Percentiles rank a stretch among this genome's conserved stretches.
Conservation (phyloP, 768 basidiomycete species). For the Sarcodon aspratus region DNA sequence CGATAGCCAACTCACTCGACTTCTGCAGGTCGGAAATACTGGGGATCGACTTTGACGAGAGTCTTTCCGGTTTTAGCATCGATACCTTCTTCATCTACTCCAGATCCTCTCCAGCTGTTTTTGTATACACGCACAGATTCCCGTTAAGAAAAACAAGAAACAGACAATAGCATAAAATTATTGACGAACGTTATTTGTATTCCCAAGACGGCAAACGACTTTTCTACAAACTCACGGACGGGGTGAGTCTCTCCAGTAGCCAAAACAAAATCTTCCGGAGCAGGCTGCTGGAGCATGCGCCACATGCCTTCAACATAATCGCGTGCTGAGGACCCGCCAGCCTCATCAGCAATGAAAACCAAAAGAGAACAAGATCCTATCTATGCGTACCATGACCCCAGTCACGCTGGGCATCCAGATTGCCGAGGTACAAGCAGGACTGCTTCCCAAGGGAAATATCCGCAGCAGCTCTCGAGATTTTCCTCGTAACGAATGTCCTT, state of each 20-base stretch:
- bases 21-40: slow-evolving; percentile 93
- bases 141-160: neutral
- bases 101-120: slow-evolving; percentile 70
- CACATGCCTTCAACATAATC: slow-evolving; percentile 98
- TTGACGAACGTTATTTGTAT: slow-evolving; percentile 49
- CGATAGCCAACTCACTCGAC: slow-evolving; percentile 67
- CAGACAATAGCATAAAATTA: slow-evolving; percentile 2
- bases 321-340: slow-evolving; percentile 34
- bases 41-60: slow-evolving; percentile 76
- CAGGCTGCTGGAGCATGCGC: slow-evolving; percentile 85
- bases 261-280: slow-evolving; percentile 83
- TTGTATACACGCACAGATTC: no score
- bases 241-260: slow-evolving; percentile 95
- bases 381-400: slow-evolving; percentile 82
- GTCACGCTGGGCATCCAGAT: slow-evolving; percentile 89
- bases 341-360: slow-evolving; percentile 1
- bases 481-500: slow-evolving; percentile 91
- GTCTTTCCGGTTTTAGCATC: slow-evolving; percentile 57
- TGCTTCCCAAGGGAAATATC: slow-evolving; percentile 89
- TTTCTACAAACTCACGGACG: slow-evolving; percentile 88
- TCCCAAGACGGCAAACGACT: slow-evolving; percentile 63
- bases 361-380: neutral
- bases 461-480: slow-evolving; percentile 86
- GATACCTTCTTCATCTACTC: slow-evolving; percentile 68
- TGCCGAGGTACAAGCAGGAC: slow-evolving; percentile 84